Percentiles rank a stretch among this genome's conserved stretches.
Evolutionary conservation across 2,329 filamentous ascomycete species (phyloP).

Genomic region (Epichloe glyceriae): DNA sequence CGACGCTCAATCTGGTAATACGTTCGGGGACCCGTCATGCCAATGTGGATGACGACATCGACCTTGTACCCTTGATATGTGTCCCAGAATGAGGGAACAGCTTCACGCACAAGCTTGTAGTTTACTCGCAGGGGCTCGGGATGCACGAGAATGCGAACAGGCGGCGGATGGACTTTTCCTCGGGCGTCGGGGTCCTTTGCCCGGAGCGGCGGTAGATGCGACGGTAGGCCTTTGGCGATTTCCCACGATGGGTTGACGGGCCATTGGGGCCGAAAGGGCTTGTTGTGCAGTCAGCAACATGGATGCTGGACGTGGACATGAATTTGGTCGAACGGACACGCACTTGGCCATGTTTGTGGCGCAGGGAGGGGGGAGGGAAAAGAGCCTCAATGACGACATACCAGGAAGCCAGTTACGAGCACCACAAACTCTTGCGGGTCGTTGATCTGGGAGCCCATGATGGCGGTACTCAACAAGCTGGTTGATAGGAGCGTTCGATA

Average conservation of each 20-base stretch:
- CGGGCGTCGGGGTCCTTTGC: conserved; percentile 25
- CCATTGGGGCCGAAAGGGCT: conserved; percentile 61
- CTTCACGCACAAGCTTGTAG: conserved; percentile 51
- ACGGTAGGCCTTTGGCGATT: conserved; percentile 57
- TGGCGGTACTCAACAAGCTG: background rate
- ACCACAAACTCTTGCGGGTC: conserved; percentile 40
- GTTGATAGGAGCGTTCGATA: background rate
- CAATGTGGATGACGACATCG: conserved; percentile 64
- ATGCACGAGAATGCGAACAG: conserved; percentile 51
- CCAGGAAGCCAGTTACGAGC: conserved; percentile 49
- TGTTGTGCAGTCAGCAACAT: conserved; percentile 8
- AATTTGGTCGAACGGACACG: background rate
- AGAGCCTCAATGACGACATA: conserved; percentile 22
- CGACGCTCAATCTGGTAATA: conserved; percentile 59
- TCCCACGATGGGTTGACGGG: conserved; percentile 71
- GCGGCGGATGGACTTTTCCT: conserved; percentile 20
- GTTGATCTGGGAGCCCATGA: conserved; percentile 23
- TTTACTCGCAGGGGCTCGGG: conserved; percentile 55
- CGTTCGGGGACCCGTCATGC: conserved; percentile 55
- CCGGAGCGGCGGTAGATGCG: conserved; percentile 41
- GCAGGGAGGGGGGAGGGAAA: background rate
- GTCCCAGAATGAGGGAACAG: conserved; percentile 52
- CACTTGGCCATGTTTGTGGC: too few species aligned
- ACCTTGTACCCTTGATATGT: conserved; percentile 26
- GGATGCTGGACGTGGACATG: background rate